Base-by-base conservation (phyloP, 768 basidiomycete species). In the Dentipellis sp. region DNA sequence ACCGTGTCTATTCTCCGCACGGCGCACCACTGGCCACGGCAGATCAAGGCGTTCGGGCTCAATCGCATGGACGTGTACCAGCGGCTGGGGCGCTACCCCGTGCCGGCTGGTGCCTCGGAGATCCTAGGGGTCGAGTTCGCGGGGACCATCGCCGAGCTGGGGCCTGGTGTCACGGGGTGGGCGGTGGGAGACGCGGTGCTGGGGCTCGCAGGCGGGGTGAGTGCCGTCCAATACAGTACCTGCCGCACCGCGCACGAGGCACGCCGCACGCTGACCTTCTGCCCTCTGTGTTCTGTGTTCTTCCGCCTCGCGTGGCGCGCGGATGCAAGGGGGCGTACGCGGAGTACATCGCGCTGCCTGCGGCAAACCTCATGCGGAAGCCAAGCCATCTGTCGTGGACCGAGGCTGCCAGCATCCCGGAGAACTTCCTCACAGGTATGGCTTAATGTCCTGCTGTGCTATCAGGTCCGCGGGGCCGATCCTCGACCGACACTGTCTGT, bases 41-140 rank as follows among this genome's bases (percentile, higher is more conserved):
- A 91, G 87, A 76, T 89, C 64, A 82, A 81, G 67, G 85, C 85
- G 1, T 94, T 94, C 67, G 90, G 91, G n/a, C 70, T 94, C 57
- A 94, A 94, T 69, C 78, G 93, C 34, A 85, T 91, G 91, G 92
- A 94, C 65, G 75, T 91, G 54, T 52, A 61, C 6, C 92, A 91
- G 67, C 80, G 86, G 29, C 6, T 75, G 83, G 65, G 86, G 0
- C 63, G 67, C n/a, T 93, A 93, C 66, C 85, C 88, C 16, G 70
- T 78, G n/a, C 91, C 92, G 34, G 76, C 83, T n/a, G 86, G 84
- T 42, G 79, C 82, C 17, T 84, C 86, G 37, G 70, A 75, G 7
- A 84, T 94, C 65, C 76, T 94, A 9, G 92, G 94, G 3, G 88
- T 93, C 46, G 94, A 95, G 68, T 95, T 94, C 67, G 82, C 91